phyloP scores from a whole-genome alignment of 2,329 filamentous ascomycete genomes.

The Cercospora zeae-maydis region DNA sequence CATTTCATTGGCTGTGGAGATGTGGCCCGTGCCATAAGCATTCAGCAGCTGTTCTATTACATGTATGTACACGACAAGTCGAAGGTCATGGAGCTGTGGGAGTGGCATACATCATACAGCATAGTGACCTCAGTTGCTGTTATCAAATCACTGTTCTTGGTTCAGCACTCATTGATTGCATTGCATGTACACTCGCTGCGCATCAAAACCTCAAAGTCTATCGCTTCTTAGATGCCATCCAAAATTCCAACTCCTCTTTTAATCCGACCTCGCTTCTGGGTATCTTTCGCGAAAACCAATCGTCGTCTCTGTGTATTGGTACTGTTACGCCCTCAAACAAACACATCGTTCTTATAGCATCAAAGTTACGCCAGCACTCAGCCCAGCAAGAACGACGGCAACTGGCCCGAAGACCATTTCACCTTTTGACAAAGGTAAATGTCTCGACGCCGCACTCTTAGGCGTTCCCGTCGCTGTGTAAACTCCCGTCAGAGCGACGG shows the following conservation, averaged over 20 bases:
- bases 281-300: constrained; percentile 11
- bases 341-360: neutral
- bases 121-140: no score
- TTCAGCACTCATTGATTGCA: no score
- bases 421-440: neutral
- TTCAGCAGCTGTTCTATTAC: neutral
- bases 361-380: neutral
- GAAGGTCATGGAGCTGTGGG: no score
- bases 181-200: neutral
- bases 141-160: no score
- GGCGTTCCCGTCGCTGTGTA: constrained; percentile 40
- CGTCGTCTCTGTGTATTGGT: neutral
- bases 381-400: neutral
- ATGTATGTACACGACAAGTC: neutral
- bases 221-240: neutral
- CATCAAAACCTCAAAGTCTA: neutral
- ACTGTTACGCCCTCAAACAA: neutral
- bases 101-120: no score
- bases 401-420: neutral
- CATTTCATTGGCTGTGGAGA: neutral
- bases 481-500: constrained; percentile 34
- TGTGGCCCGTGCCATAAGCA: neutral
- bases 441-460: constrained; percentile 20
- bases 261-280: neutral
- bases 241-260: neutral